Evolutionary conservation across 148 eudicot species (phyloP).

Genomic region (Rhododendron vialii): DNA sequence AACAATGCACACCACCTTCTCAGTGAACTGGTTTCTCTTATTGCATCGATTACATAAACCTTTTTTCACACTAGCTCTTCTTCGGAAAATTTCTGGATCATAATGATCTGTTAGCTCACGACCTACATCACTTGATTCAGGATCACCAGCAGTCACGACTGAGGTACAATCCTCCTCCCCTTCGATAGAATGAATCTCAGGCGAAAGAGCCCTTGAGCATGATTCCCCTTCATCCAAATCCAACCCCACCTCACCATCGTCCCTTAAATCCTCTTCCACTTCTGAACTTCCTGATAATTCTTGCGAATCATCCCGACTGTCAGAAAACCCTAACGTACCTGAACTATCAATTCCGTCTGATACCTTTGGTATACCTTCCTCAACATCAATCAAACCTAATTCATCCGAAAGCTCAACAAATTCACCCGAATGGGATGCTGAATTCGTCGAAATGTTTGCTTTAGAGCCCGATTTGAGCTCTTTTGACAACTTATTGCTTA

Average conservation of each 20-base stretch:
- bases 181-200: constrained; percentile 20
- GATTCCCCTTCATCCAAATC: constrained; percentile 9
- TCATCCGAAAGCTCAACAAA: constrained; percentile 8
- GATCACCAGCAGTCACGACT: constrained; percentile 41
- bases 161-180: constrained; percentile 19
- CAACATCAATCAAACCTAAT: constrained; percentile 3
- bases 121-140: constrained; percentile 21
- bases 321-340: constrained; percentile 59
- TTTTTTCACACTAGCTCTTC: constrained; percentile 39
- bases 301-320: constrained; percentile 44
- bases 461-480: constrained; percentile 10
- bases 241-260: constrained; percentile 26
- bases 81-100: constrained; percentile 12
- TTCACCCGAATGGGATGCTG: not conserved
- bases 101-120: constrained; percentile 16
- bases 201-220: constrained; percentile 12
- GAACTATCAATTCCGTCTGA: constrained; percentile 42
- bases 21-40: constrained; percentile 48
- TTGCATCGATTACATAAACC: constrained; percentile 64
- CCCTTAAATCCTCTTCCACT: constrained; percentile 33
- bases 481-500: constrained; percentile 7
- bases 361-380: constrained; percentile 10
- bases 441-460: not conserved
- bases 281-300: constrained; percentile 61
- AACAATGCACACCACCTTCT: constrained; percentile 68